These are phyloP conservation scores for Polytrichum formosum DNA, from an alignment of 225 moss, liverwort and hornwort species.

Conservation along the genomic window DNA sequence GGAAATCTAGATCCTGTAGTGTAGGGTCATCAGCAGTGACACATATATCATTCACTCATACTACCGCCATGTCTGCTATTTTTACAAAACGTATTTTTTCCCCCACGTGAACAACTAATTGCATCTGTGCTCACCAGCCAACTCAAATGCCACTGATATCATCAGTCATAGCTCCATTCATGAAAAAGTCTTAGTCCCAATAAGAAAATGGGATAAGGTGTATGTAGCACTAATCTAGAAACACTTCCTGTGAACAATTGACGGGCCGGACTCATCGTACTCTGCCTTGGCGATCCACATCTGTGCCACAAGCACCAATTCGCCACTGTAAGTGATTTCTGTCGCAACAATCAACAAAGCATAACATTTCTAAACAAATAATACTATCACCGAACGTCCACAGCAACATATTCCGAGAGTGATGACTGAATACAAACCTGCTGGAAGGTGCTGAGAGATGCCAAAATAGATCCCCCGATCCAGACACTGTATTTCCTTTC, in stretches of 20 bases:
- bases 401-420: too few relatives aligned
- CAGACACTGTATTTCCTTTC: slow-evolving; percentile 82
- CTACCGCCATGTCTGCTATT: slow-evolving; percentile 1
- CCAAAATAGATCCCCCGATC: slow-evolving; percentile 80
- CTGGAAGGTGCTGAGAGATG: slow-evolving; percentile 98
- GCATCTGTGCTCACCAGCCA: slow-evolving; percentile 30
- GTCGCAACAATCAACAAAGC: too few relatives aligned
- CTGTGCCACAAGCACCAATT: slow-evolving; percentile 27
- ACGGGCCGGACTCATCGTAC: slow-evolving; percentile 92
- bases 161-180: slow-evolving; percentile 12
- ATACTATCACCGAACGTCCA: too few relatives aligned
- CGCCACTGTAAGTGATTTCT: too few relatives aligned
- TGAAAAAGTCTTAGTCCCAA: slow-evolving; percentile 10
- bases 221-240: slow-evolving; percentile 48
- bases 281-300: slow-evolving; percentile 99
- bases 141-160: slow-evolving; percentile 28
- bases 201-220: slow-evolving; percentile 7
- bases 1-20: slow-evolving; percentile 1
- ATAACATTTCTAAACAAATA: too few relatives aligned
- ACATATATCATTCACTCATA: slow-evolving; percentile 1
- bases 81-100: slow-evolving; percentile 29
- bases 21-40: slow-evolving; percentile 2
- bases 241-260: slow-evolving; percentile 97
- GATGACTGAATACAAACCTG: slow-evolving; percentile 33
- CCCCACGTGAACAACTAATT: slow-evolving; percentile 24